Conservation (phyloP, 2,329 filamentous ascomycete species). For the Neonectria coccinea region DNA sequence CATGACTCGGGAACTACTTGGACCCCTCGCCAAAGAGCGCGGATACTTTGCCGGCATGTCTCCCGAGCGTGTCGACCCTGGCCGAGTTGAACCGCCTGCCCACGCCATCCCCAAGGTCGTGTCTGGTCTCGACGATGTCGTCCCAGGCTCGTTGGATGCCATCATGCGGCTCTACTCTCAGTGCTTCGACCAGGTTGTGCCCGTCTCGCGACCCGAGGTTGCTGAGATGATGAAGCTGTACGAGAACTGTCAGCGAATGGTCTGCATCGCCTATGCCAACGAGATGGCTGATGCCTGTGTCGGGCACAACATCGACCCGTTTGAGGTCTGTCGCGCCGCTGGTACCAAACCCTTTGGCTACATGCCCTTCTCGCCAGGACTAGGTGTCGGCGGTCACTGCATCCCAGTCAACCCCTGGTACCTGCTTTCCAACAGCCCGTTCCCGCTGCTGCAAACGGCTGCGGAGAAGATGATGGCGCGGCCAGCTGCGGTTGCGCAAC, state of each 20-base stretch:
- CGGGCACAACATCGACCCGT: conserved; percentile 59
- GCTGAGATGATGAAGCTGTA: conserved; percentile 70
- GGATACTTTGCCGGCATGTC: conserved; percentile 63
- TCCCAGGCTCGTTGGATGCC: conserved; percentile 57
- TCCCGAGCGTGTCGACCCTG: conserved; percentile 65
- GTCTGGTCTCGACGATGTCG: conserved; percentile 62
- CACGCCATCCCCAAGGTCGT: conserved; percentile 64
- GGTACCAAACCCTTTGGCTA: conserved; percentile 66
- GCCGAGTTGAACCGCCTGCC: conserved; percentile 55
- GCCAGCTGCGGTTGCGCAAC: conserved; percentile 54
- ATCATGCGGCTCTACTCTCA: conserved; percentile 59
- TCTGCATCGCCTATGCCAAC: conserved; percentile 66
- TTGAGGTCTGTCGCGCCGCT: conserved; percentile 62
- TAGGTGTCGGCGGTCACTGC: conserved; percentile 67
- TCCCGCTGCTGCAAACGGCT: conserved; percentile 60
- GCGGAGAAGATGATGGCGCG: conserved; percentile 58
- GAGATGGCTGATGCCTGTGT: conserved; percentile 67
- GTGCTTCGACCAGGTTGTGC: conserved; percentile 61
- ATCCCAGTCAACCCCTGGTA: conserved; percentile 69
- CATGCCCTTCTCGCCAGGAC: conserved; percentile 58
- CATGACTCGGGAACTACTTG: conserved; percentile 64
- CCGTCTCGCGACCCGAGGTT: conserved; percentile 64
- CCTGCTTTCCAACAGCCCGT: conserved; percentile 59
- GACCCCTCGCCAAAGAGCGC: conserved; percentile 55
- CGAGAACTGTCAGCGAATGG: conserved; percentile 68